Evolutionary conservation across 2,329 filamentous ascomycete species (phyloP).

Genomic region (Cordyceps tenuipes): DNA sequence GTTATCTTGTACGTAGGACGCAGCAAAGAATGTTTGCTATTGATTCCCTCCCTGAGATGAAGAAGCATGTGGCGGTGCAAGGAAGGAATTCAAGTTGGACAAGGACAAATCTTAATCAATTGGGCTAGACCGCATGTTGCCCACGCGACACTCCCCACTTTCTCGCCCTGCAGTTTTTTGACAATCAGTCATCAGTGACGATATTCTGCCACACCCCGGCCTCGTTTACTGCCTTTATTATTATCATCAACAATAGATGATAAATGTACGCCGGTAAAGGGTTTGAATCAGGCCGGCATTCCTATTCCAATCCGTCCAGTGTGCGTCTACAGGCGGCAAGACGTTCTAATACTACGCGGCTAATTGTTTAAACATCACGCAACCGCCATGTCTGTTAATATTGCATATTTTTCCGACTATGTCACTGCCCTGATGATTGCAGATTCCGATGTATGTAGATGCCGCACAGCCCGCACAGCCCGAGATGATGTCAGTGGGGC

Average conservation of each 20-base stretch:
- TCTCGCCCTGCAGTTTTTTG: background rate
- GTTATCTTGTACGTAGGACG: background rate
- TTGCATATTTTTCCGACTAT: background rate
- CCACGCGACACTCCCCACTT: constrained; percentile 9
- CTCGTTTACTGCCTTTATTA: background rate
- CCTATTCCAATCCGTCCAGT: background rate
- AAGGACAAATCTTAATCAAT: background rate
- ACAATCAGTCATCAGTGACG: background rate
- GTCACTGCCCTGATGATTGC: background rate
- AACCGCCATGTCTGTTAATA: background rate
- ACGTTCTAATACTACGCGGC: background rate
- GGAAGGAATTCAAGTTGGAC: background rate
- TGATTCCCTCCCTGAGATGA: background rate
- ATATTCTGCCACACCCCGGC: background rate
- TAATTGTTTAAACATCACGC: background rate
- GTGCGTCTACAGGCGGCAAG: background rate
- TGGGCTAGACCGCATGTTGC: constrained; percentile 1
- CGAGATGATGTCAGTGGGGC: constrained; percentile 8
- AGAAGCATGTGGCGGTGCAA: constrained; percentile 2
- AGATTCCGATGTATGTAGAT: background rate
- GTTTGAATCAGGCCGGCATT: background rate
- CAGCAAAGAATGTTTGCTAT: background rate
- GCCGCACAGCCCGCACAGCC: background rate
- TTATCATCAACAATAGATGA: too few species aligned
- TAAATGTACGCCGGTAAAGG: background rate